Conservation (phyloP, 2,329 filamentous ascomycete genomes). For the Lasiodiplodia sp. region DNA sequence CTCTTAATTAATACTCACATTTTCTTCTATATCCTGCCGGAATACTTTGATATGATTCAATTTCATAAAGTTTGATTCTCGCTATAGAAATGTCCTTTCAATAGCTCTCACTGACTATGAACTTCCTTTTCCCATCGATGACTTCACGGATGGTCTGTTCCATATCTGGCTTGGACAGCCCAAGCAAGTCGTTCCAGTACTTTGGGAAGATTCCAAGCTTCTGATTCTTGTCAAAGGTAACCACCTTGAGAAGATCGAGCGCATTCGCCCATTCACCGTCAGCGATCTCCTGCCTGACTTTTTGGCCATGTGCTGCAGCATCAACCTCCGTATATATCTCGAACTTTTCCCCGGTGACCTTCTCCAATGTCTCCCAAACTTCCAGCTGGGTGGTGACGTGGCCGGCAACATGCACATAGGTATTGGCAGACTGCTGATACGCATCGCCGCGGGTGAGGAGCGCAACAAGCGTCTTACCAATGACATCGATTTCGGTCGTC, state of each 20-base stretch:
- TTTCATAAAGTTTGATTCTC: no score
- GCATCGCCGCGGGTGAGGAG: slow-evolving; percentile 58
- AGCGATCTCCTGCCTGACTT: slow-evolving; percentile 31
- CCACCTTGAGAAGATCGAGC: not conserved
- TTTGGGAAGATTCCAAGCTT: not conserved
- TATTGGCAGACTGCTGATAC: slow-evolving; percentile 55
- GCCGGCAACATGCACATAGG: slow-evolving; percentile 65
- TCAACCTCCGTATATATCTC: not conserved
- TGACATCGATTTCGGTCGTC: slow-evolving; percentile 58
- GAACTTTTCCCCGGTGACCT: slow-evolving; percentile 50
- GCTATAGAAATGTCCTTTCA: no score
- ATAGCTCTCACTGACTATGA: no score
- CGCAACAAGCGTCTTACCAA: slow-evolving; percentile 61
- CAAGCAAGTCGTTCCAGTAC: not conserved
- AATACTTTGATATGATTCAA: no score
- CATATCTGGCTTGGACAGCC: not conserved
- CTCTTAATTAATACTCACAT: no score
- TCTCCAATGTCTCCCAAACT: slow-evolving; percentile 61
- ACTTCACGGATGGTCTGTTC: not conserved
- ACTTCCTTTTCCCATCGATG: not conserved
- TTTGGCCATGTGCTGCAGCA: not conserved
- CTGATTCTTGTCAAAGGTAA: not conserved
- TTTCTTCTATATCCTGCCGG: no score
- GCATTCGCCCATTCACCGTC: not conserved
- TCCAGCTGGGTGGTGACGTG: slow-evolving; percentile 66